These are phyloP conservation scores for Sophora flavescens DNA, from an alignment of 306 rosid species.

Conservation along the genomic window DNA sequence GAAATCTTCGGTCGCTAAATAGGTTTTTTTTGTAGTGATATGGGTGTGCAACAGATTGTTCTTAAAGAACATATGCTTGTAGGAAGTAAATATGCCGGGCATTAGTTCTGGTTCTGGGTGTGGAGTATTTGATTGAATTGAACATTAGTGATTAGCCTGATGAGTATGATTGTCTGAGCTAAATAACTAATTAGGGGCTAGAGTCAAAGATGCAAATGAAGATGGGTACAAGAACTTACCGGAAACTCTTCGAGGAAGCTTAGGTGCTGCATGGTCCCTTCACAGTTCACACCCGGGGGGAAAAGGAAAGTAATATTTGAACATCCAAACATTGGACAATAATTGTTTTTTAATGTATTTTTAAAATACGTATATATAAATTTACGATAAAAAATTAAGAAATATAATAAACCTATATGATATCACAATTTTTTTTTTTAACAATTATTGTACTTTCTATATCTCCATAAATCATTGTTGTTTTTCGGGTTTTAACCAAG, in stretches of 20 bases:
- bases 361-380: too few species aligned
- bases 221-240: slow-evolving; percentile 33
- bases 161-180: background rate
- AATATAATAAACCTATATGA: too few species aligned
- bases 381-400: too few species aligned
- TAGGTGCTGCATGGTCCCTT: slow-evolving; percentile 41
- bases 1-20: too few species aligned
- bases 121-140: background rate
- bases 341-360: too few species aligned
- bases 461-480: background rate
- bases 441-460: too few species aligned
- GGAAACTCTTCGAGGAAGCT: slow-evolving; percentile 41
- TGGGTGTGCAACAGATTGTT: background rate
- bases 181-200: slow-evolving; percentile 17
- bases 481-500: background rate
- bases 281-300: slow-evolving; percentile 38
- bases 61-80: background rate
- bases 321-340: too few species aligned
- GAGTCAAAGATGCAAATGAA: background rate
- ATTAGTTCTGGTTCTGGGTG: background rate
- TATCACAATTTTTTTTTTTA: too few species aligned
- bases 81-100: background rate
- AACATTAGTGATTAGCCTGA: background rate
- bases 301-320: background rate
- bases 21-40: too few species aligned